A percentile compares a stretch with the other conserved stretches of the same genome.
Conservation (phyloP, 306 rosid species). For the Inga laurina region DNA sequence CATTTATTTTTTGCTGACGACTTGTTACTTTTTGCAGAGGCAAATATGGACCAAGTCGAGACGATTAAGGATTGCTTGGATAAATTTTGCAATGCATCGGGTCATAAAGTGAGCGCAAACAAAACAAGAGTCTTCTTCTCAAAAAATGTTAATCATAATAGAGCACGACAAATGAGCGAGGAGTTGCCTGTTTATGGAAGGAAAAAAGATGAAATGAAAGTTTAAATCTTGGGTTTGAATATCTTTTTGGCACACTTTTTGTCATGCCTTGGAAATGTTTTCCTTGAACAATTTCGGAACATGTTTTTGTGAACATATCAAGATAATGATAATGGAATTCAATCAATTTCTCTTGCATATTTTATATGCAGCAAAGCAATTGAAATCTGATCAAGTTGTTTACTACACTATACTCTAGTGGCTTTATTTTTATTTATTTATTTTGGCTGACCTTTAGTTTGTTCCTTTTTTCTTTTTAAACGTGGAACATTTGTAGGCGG, state of each 20-base stretch:
- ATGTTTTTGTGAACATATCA: neutral
- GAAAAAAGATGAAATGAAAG: neutral
- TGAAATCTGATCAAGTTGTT: constrained; percentile 10
- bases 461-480: neutral
- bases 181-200: neutral
- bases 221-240: neutral
- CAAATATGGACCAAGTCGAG: too few species aligned
- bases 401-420: constrained; percentile 7
- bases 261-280: neutral
- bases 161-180: too few species aligned
- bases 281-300: neutral
- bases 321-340: constrained; percentile 10
- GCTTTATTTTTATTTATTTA: constrained; percentile 2
- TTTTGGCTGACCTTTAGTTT: constrained; percentile 31
- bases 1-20: too few species aligned
- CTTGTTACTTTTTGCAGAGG: too few species aligned
- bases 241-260: neutral
- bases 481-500: constrained; percentile 58
- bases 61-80: too few species aligned
- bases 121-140: too few species aligned
- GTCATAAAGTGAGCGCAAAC: too few species aligned
- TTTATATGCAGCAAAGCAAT: constrained; percentile 16
- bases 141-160: too few species aligned
- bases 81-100: too few species aligned
- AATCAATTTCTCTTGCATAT: neutral